These are phyloP conservation scores for Boletus subcaerulescens DNA, from an alignment of 768 basidiomycete genomes.

Conservation along the genomic window DNA sequence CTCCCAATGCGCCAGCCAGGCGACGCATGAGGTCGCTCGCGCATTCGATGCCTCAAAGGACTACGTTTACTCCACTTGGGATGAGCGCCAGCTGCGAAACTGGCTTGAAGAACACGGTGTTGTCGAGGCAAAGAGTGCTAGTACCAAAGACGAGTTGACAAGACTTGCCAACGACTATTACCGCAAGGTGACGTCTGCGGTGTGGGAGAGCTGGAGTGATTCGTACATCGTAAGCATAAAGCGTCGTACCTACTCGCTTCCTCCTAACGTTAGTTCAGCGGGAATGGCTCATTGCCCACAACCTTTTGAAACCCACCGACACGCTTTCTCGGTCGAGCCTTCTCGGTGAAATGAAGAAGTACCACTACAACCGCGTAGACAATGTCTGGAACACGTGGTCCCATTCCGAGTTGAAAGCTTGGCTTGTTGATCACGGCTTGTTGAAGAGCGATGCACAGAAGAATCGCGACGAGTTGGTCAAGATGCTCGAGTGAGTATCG, in stretches of 20 bases:
- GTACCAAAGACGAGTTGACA: constrained; percentile 63
- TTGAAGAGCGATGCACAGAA: constrained; percentile 69
- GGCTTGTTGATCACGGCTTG: constrained; percentile 73
- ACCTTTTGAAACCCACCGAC: constrained; percentile 62
- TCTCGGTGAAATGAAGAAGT: constrained; percentile 64
- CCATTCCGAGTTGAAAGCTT: constrained; percentile 71
- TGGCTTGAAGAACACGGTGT: constrained; percentile 78
- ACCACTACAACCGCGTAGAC: constrained; percentile 65
- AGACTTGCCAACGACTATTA: constrained; percentile 69
- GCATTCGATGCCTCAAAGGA: constrained; percentile 74
- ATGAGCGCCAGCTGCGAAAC: constrained; percentile 64
- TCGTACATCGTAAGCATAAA: constrained; percentile 62
- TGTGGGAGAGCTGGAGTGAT: constrained; percentile 87
- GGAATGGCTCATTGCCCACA: constrained; percentile 80
- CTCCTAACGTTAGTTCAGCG: constrained; percentile 41
- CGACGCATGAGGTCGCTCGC: constrained; percentile 48
- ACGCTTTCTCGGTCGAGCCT: constrained; percentile 55
- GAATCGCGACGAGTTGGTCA: constrained; percentile 72
- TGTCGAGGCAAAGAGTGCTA: constrained; percentile 54
- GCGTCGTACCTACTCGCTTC: background rate
- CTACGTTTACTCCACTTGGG: constrained; percentile 89
- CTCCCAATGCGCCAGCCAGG: constrained; percentile 43
- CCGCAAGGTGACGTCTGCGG: constrained; percentile 53
- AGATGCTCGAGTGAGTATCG: constrained; percentile 57
- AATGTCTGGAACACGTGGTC: constrained; percentile 67